Percentiles rank a stretch among this genome's conserved stretches.
Conservation (phyloP, 139 green algal species). For the Chlamydomonas asymmetrica region DNA sequence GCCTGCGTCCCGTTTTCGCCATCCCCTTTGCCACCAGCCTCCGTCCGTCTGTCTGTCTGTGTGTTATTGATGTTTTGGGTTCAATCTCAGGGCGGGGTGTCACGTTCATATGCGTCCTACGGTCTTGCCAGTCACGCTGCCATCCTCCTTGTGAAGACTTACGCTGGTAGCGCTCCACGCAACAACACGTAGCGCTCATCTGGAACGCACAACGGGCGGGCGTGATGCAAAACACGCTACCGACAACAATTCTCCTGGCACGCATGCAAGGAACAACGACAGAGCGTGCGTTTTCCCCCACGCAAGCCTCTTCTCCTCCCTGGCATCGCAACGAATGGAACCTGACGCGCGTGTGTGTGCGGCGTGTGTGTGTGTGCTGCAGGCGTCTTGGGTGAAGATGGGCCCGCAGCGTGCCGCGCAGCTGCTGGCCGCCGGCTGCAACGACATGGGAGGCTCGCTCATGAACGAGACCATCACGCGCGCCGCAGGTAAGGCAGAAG, state of each 20-base stretch:
- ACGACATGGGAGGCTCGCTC: conserved; percentile 90
- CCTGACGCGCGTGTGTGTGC: neutral
- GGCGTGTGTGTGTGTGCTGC: neutral
- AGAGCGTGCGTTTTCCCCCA: too few relatives aligned
- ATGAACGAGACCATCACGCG: conserved; percentile 94
- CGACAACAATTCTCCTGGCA: neutral
- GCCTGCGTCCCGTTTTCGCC: too few relatives aligned
- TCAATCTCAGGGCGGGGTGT: neutral
- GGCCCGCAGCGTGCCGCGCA: conserved; percentile 61
- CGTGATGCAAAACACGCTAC: too few relatives aligned
- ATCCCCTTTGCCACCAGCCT: too few relatives aligned
- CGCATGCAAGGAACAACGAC: neutral
- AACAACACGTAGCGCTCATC: too few relatives aligned
- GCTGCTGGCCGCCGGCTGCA: conserved; percentile 80
- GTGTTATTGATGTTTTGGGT: neutral
- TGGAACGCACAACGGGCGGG: too few relatives aligned
- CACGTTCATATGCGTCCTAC: too few relatives aligned
- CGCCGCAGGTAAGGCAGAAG: conserved; percentile 59
- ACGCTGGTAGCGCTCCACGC: too few relatives aligned
- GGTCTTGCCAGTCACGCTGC: too few relatives aligned
- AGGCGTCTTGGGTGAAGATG: conserved; percentile 88
- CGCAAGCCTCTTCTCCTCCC: too few relatives aligned
- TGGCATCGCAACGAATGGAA: neutral
- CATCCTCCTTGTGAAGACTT: too few relatives aligned
- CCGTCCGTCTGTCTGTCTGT: too few relatives aligned